phyloP scores from a whole-genome alignment of 169 alveolate species.

The Fabrea salina region DNA sequence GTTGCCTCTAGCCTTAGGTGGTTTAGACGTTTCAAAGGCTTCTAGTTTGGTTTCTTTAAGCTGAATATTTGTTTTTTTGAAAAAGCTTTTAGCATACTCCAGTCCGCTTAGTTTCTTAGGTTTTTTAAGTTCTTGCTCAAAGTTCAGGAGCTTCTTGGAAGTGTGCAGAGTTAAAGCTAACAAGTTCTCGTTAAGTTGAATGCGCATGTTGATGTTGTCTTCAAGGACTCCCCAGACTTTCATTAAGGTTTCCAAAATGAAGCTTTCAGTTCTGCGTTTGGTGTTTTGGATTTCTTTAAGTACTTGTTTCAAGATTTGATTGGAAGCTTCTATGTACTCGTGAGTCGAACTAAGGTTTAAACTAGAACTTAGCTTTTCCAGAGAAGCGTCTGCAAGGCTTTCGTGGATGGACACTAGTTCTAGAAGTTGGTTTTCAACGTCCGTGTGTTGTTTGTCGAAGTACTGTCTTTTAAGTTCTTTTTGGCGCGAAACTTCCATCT shows the following conservation, averaged over 20 bases:
- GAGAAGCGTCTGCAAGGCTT: not conserved
- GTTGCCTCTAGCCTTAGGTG: too few species aligned
- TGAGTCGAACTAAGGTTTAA: not conserved
- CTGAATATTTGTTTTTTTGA: too few species aligned
- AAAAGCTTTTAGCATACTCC: too few species aligned
- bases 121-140: too few species aligned
- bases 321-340: not conserved
- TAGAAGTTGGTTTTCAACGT: slow-evolving; percentile 1
- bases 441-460: slow-evolving; percentile 1
- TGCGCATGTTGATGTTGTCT: not conserved
- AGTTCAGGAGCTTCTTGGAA: too few species aligned
- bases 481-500: slow-evolving; percentile 7
- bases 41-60: too few species aligned
- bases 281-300: not conserved
- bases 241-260: not conserved
- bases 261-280: not conserved
- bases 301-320: not conserved
- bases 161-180: slow-evolving; percentile 12
- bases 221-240: not conserved
- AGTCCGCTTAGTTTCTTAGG: too few species aligned
- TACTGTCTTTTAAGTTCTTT: not conserved
- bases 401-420: not conserved
- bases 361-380: not conserved
- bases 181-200: not conserved
- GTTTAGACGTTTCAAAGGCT: too few species aligned